phyloP scores from a whole-genome alignment of 1,139 yeast species.

The Zygoascus meyerae region DNA sequence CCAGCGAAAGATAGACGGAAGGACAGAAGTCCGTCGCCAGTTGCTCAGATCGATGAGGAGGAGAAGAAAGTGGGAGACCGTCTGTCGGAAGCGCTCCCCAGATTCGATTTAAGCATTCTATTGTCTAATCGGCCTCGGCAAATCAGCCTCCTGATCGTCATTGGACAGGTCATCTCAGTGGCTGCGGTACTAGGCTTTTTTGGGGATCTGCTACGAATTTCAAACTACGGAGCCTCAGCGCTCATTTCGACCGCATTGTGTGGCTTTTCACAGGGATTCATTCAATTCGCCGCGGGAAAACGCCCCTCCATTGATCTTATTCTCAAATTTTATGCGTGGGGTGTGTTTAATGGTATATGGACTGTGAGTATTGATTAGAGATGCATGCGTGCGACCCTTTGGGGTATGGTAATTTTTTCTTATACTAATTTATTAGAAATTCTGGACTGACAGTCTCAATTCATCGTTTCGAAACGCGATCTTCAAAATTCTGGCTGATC shows the following conservation, averaged over 20 bases:
- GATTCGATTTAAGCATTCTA: neutral
- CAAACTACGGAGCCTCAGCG: conserved; percentile 33
- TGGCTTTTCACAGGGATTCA: conserved; percentile 33
- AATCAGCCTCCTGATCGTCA: conserved; percentile 8
- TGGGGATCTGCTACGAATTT: conserved; percentile 22
- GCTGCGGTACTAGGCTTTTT: conserved; percentile 19
- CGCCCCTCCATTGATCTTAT: conserved; percentile 18
- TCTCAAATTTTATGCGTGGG: conserved; percentile 37
- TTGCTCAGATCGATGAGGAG: conserved; percentile 1
- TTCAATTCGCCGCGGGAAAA: conserved; percentile 26
- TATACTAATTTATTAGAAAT: conserved; percentile 20
- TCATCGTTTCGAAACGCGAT: conserved; percentile 20
- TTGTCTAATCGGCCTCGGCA: neutral
- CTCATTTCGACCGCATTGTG: conserved; percentile 30
- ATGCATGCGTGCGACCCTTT: neutral
- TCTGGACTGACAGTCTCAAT: conserved; percentile 34
- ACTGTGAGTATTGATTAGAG: conserved; percentile 21
- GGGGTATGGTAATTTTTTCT: neutral
- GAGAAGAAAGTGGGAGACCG: neutral
- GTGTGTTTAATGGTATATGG: conserved; percentile 35
- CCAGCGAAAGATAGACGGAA: too few species aligned
- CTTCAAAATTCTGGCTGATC: conserved; percentile 31
- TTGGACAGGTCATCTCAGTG: conserved; percentile 16
- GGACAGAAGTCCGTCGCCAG: neutral
- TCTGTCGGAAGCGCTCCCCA: too few species aligned